phyloP scores from a whole-genome alignment of 345 rosid genomes.

The Erysimum cheiranthoides region DNA sequence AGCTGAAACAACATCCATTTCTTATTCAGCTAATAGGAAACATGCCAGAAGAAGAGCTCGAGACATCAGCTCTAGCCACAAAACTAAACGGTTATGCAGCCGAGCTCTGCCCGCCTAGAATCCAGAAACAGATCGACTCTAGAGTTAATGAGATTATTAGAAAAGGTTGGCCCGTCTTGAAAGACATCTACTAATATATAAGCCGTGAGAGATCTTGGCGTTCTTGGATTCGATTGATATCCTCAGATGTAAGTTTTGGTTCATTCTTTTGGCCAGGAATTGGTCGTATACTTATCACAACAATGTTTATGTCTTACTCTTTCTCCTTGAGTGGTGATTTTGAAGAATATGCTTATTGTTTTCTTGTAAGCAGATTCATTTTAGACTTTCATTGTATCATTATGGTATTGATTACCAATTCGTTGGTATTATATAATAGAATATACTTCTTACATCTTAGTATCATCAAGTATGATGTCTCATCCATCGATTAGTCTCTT shows the following conservation, averaged over 20 bases:
- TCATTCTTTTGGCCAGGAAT: conserved; percentile 28
- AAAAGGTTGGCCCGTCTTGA: conserved; percentile 87
- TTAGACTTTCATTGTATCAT: background rate
- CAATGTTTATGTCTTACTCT: conserved; percentile 29
- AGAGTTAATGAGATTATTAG: conserved; percentile 71
- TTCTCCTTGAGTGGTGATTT: conserved; percentile 17
- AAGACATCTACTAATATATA: conserved; percentile 53
- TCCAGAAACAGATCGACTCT: conserved; percentile 64
- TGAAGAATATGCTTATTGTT: background rate
- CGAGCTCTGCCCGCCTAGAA: conserved; percentile 73
- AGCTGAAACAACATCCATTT: conserved; percentile 79
- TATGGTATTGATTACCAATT: background rate
- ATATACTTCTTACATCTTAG: no score
- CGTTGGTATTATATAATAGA: no score
- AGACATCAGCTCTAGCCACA: conserved; percentile 73
- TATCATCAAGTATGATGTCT: no score
- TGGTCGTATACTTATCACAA: conserved; percentile 15
- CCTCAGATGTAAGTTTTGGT: conserved; percentile 26
- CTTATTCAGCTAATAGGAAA: conserved; percentile 87
- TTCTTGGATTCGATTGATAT: conserved; percentile 9
- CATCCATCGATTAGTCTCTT: no score
- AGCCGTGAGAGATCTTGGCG: background rate
- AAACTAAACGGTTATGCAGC: conserved; percentile 85
- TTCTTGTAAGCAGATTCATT: conserved; percentile 2
- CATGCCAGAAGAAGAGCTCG: conserved; percentile 80